Base-by-base conservation (phyloP, 2,329 filamentous ascomycete genomes). In the Orbilia brochopaga region DNA sequence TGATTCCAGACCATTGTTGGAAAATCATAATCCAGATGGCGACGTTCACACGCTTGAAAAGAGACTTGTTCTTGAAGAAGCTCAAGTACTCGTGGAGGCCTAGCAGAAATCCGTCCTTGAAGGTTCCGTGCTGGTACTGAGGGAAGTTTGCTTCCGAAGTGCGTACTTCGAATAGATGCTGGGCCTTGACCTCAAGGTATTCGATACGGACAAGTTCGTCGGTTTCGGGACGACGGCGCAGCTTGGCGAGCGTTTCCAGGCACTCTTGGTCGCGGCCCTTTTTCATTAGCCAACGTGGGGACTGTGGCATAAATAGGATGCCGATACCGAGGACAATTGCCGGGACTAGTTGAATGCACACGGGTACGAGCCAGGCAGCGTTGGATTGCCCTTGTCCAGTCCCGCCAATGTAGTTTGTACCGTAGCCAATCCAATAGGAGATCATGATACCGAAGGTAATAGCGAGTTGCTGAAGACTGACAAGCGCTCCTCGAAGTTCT, bases 11-110 rank as follows among this genome's bases (percentile, higher is more conserved):
- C 79, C 79, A 83, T 75, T 84, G 82, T 75, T 70, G 59, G 77
- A 86, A 86, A 74, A 86, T 85, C 76, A 78, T 77, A 30, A 67
- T 76, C 67, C 51, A 72, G 24, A 59, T 69, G 21, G 61, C 53
- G 50, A 73, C 55, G 37, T 73, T 80, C 2, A 89, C 87, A 30
- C 87, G 83, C 76, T 83, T 85, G 79, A 82, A 83, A 75, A 82
- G 83, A 2, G 83, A 82, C 15, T 78, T 78, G 65, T 83, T 86
- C 77, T 77, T 81, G 75, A 85, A 84, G 66, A 82, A 83, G 75
- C 85, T 84, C 0, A 78, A 74, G 80, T 83, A 85, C 0, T 80
- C 79, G 0, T 79, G 81, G 5, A 85, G 24, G 69, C 85, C 83
- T 1, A 84, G 79, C 54, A 81, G 80, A 13, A 84, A 73, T 3